Percentiles rank a stretch among this genome's conserved stretches.
These are phyloP conservation scores for Stemphylium vesicarium DNA, from an alignment of 2,329 filamentous ascomycete species.

Conservation along the genomic window DNA sequence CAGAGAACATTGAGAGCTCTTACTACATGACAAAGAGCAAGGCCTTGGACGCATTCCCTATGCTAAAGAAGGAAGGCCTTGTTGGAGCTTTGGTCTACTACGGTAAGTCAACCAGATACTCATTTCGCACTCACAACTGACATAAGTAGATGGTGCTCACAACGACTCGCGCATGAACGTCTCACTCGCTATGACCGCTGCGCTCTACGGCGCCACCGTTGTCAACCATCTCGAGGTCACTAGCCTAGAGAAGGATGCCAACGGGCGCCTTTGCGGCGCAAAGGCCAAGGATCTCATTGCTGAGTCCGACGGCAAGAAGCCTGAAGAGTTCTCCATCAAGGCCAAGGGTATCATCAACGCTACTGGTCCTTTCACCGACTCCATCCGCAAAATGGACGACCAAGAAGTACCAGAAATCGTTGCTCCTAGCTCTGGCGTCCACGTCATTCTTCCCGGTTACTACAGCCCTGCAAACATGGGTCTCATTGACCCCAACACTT, in stretches of 20 bases:
- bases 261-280: constrained; percentile 76
- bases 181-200: constrained; percentile 84
- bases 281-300: constrained; percentile 73
- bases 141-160: constrained; percentile 74
- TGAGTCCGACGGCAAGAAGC: constrained; percentile 67
- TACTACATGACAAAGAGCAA: constrained; percentile 89
- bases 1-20: constrained; percentile 85
- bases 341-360: constrained; percentile 87
- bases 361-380: constrained; percentile 86
- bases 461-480: constrained; percentile 87
- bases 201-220: constrained; percentile 82
- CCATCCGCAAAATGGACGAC: constrained; percentile 85
- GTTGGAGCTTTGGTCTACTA: constrained; percentile 88
- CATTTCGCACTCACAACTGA: constrained; percentile 28
- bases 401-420: constrained; percentile 76
- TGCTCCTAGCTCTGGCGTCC: constrained; percentile 82
- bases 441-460: constrained; percentile 86
- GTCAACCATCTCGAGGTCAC: constrained; percentile 86
- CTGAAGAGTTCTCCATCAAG: constrained; percentile 71
- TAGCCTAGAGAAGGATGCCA: constrained; percentile 73
- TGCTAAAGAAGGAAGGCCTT: constrained; percentile 80
- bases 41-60: constrained; percentile 84
- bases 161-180: constrained; percentile 95
- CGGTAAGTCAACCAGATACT: constrained; percentile 51
- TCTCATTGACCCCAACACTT: constrained; percentile 83